These are phyloP conservation scores for Hypoxylon sp. DNA, from an alignment of 2,329 filamentous ascomycete species.

Conservation along the genomic window DNA sequence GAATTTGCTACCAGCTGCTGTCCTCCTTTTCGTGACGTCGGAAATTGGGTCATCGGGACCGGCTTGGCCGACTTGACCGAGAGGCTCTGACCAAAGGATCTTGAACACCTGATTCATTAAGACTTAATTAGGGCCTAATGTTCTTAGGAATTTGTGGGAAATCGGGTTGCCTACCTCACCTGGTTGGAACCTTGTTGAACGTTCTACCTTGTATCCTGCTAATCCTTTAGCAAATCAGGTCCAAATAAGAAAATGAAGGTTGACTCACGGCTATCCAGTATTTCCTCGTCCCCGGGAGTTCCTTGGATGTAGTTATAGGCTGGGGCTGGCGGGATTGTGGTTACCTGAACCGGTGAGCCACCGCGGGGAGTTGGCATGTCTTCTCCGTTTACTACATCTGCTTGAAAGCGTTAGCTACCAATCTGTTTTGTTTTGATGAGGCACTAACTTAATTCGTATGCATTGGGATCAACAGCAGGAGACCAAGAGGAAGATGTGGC, in stretches of 20 bases:
- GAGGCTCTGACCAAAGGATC: constrained; percentile 68
- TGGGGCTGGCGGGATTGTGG: constrained; percentile 21
- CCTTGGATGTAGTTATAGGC: constrained; percentile 48
- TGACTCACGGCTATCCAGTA: constrained; percentile 47
- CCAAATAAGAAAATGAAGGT: not conserved
- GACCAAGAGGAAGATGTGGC: constrained; percentile 39
- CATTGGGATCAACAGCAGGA: constrained; percentile 43
- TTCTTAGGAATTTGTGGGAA: not conserved
- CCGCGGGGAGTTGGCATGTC: constrained; percentile 44
- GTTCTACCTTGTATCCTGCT: constrained; percentile 50
- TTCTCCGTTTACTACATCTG: constrained; percentile 40
- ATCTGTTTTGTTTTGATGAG: constrained; percentile 6
- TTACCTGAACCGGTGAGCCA: constrained; percentile 33
- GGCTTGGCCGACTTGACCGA: constrained; percentile 56
- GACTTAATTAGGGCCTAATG: constrained; percentile 10
- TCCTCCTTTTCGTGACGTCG: constrained; percentile 56
- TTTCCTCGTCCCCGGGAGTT: constrained; percentile 47
- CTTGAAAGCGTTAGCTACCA: constrained; percentile 18
- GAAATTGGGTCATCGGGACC: constrained; percentile 49
- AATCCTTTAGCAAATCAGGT: constrained; percentile 40
- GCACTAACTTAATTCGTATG: constrained; percentile 48
- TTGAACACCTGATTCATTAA: constrained; percentile 65
- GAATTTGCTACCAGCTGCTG: constrained; percentile 58
- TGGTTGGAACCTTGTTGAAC: constrained; percentile 51
- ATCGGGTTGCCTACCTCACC: constrained; percentile 48